Evolutionary conservation across 2,329 filamentous ascomycete genomes (phyloP).

Genomic region (Trichoderma atroviride): DNA sequence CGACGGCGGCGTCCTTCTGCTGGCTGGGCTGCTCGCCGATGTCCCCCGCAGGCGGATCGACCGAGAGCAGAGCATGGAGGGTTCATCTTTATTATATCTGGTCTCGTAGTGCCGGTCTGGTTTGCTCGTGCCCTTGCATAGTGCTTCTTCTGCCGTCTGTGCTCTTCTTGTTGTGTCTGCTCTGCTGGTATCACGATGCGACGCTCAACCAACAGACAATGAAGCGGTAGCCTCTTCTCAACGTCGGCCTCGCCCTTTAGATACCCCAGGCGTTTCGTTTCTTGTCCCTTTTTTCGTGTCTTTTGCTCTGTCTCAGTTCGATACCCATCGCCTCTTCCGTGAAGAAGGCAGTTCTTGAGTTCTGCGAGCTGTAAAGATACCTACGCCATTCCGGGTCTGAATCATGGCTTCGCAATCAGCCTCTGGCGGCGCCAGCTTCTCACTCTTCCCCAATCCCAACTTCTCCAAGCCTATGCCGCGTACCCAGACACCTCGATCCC

Average conservation of each 20-base stretch:
- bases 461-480: constrained; percentile 38
- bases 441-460: constrained; percentile 59
- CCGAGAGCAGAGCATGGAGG: neutral
- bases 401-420: constrained; percentile 44
- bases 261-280: constrained; percentile 26
- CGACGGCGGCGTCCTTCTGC: constrained; percentile 19
- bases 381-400: constrained; percentile 14
- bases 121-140: constrained; percentile 18
- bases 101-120: constrained; percentile 12
- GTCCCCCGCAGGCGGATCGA: constrained; percentile 11
- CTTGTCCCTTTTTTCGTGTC: constrained; percentile 1
- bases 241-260: constrained; percentile 16
- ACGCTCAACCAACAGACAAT: constrained; percentile 30
- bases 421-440: constrained; percentile 54
- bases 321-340: constrained; percentile 32
- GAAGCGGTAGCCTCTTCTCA: constrained; percentile 35
- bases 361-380: neutral
- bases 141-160: constrained; percentile 1
- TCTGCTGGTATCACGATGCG: constrained; percentile 26
- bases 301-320: constrained; percentile 1
- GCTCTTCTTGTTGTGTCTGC: constrained; percentile 20
- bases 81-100: constrained; percentile 24
- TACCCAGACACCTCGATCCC: constrained; percentile 43
- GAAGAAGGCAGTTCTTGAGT: constrained; percentile 31
- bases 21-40: neutral